Conservation (phyloP, 139 green algal species). For the Zygnema cylindricum region DNA sequence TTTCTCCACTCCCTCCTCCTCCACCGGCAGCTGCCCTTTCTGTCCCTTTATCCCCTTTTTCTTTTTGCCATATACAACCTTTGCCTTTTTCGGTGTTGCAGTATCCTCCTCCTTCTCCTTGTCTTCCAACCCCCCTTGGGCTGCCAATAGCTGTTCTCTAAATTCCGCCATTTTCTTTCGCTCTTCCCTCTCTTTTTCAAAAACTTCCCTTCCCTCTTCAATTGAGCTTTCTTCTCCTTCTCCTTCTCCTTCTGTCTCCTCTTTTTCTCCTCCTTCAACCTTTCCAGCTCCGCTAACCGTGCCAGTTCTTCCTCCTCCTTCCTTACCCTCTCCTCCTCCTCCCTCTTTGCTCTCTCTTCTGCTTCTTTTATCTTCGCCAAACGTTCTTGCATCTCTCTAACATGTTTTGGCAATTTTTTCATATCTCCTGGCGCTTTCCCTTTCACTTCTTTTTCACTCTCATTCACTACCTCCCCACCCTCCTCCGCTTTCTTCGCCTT, state of each 20-base stretch:
- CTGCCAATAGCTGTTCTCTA: constrained; percentile 82
- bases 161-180: constrained; percentile 84
- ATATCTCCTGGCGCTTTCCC: neutral
- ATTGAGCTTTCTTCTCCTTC: constrained; percentile 74
- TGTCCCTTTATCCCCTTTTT: constrained; percentile 48
- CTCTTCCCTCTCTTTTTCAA: constrained; percentile 90
- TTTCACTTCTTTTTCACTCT: constrained; percentile 52
- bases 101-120: constrained; percentile 74
- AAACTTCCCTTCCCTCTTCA: constrained; percentile 74
- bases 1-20: constrained; percentile 19
- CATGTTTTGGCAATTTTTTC: constrained; percentile 56
- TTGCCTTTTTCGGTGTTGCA: constrained; percentile 67
- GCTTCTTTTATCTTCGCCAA: constrained; percentile 67
- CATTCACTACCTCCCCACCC: constrained; percentile 61
- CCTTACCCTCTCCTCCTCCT: constrained; percentile 70
- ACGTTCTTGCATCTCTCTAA: constrained; percentile 63
- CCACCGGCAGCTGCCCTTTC: constrained; percentile 15
- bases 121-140: constrained; percentile 7
- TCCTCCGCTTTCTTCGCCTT: constrained; percentile 63
- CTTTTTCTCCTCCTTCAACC: constrained; percentile 67
- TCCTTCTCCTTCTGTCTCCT: constrained; percentile 71
- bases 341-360: constrained; percentile 67
- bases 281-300: constrained; percentile 58
- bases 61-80: constrained; percentile 52
- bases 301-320: constrained; percentile 67